Percentiles rank a stretch among this genome's conserved stretches.
phyloP scores from a whole-genome alignment of 768 basidiomycete species.

The Clitopilus passeckerianus region DNA sequence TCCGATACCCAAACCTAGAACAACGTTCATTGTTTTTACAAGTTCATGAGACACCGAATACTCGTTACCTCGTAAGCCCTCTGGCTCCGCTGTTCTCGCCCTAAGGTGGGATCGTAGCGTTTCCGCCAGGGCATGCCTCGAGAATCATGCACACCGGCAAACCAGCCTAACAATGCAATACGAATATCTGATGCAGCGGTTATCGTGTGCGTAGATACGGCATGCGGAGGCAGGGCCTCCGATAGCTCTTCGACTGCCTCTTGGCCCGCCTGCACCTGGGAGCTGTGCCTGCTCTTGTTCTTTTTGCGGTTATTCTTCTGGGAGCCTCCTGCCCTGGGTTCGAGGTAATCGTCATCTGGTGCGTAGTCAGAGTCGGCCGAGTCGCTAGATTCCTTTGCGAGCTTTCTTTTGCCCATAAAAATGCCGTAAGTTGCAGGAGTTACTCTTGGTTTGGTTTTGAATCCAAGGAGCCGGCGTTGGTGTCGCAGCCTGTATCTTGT shows the following conservation, averaged over 20 bases:
- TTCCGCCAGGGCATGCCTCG: slow-evolving; percentile 95
- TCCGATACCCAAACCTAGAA: slow-evolving; percentile 83
- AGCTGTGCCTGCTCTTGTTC: not conserved
- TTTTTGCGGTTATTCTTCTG: slow-evolving; percentile 5
- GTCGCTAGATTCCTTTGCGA: not conserved
- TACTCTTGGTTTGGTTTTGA: not conserved
- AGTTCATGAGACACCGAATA: not conserved
- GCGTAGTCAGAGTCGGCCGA: slow-evolving; percentile 11
- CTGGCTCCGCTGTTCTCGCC: slow-evolving; percentile 62
- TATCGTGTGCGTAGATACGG: slow-evolving; percentile 46
- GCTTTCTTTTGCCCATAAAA: not conserved
- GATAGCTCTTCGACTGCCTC: not conserved
- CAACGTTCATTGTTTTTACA: not conserved
- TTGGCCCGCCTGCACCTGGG: not conserved
- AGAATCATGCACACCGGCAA: slow-evolving; percentile 52
- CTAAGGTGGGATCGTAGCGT: slow-evolving; percentile 50
- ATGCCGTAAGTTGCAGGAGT: not conserved
- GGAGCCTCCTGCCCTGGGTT: not conserved
- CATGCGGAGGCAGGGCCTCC: slow-evolving; percentile 23
- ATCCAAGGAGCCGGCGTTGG: not conserved
- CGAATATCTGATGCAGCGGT: slow-evolving; percentile 35
- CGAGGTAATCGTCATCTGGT: slow-evolving; percentile 4
- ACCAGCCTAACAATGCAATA: slow-evolving; percentile 64
- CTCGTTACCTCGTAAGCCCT: slow-evolving; percentile 80
- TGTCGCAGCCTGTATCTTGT: not conserved